Conservation (phyloP, 306 rosid genomes). For the Hippophae tibetana region DNA sequence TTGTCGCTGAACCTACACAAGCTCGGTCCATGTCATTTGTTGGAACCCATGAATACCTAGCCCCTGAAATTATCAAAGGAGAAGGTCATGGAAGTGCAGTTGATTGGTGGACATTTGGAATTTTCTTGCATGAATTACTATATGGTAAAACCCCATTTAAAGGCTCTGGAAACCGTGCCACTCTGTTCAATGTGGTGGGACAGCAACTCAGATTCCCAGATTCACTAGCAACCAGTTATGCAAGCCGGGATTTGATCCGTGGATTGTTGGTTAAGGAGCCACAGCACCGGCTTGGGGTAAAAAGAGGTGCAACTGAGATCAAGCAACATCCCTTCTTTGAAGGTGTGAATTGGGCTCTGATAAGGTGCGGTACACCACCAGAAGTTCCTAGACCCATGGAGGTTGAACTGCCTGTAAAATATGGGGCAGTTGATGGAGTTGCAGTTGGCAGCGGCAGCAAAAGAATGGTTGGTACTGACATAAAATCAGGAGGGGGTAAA, state of each 20-base stretch:
- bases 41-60: constrained; percentile 95
- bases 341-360: constrained; percentile 91
- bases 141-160: constrained; percentile 98
- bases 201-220: constrained; percentile 81
- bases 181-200: constrained; percentile 87
- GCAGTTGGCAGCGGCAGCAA: constrained; percentile 60
- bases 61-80: constrained; percentile 95
- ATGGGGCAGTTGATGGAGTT: constrained; percentile 38
- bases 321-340: constrained; percentile 92
- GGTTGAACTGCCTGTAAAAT: constrained; percentile 48
- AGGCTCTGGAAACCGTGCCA: constrained; percentile 93
- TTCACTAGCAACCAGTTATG: constrained; percentile 68
- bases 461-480: constrained; percentile 48
- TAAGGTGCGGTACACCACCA: constrained; percentile 86
- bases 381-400: constrained; percentile 84
- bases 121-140: constrained; percentile 82
- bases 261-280: constrained; percentile 89
- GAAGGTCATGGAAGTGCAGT: constrained; percentile 99
- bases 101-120: constrained; percentile 99
- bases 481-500: constrained; percentile 77
- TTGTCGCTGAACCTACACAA: constrained; percentile 90
- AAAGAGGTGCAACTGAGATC: constrained; percentile 88
- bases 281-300: constrained; percentile 78
- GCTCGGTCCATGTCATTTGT: constrained; percentile 98
- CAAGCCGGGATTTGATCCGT: constrained; percentile 69